Evolutionary conservation across 1,139 yeast genomes (phyloP).

Genomic region (Saccharomycopsis hybrid): DNA sequence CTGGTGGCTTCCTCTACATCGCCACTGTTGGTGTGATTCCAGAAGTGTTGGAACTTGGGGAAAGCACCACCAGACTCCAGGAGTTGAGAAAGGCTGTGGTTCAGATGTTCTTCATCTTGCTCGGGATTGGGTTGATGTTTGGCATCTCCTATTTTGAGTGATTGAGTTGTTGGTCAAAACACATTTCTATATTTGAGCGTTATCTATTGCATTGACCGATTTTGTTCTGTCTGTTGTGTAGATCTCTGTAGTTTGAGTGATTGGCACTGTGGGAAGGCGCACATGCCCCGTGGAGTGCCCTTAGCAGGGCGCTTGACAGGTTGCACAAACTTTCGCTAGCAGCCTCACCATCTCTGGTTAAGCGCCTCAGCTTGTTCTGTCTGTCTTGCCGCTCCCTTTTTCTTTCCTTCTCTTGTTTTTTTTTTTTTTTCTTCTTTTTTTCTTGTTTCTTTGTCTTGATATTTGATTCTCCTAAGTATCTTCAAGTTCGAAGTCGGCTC

Average conservation of each 20-base stretch:
- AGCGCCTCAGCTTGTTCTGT: too few species aligned
- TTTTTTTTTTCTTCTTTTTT: too few species aligned
- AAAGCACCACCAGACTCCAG: conserved; percentile 29
- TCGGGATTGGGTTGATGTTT: conserved; percentile 48
- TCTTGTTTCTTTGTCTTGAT: too few species aligned
- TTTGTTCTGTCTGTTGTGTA: not conserved
- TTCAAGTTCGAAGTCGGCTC: too few species aligned
- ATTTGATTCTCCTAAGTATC: too few species aligned
- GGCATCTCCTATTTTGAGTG: conserved; percentile 44
- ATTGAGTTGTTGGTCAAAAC: conserved; percentile 11
- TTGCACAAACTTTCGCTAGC: too few species aligned
- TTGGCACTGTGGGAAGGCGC: not conserved
- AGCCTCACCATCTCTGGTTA: too few species aligned
- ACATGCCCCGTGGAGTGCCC: too few species aligned
- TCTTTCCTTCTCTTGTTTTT: too few species aligned
- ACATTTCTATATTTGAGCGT: not conserved
- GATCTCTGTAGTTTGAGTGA: not conserved
- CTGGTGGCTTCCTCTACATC: conserved; percentile 64
- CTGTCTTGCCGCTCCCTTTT: too few species aligned
- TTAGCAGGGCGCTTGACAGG: too few species aligned
- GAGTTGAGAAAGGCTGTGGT: conserved; percentile 33
- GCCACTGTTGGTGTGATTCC: conserved; percentile 64
- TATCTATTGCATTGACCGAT: not conserved
- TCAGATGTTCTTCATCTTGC: conserved; percentile 39
- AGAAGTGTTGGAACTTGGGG: conserved; percentile 44